Conservation (phyloP, 148 eudicot genomes). For the Chenopodium suecicum region DNA sequence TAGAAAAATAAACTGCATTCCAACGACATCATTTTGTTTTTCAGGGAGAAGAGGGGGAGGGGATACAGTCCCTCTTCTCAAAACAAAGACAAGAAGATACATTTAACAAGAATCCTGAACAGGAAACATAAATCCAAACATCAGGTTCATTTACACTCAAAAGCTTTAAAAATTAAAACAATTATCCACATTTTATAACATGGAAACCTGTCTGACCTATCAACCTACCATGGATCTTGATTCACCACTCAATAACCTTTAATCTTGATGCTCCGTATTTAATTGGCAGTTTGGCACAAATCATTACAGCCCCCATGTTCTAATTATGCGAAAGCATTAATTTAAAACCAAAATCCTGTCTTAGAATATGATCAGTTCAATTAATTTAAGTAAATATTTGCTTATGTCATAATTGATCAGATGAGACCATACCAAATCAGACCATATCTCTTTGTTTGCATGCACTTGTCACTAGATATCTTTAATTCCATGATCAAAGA, state of each 20-base stretch:
- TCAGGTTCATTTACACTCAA: not conserved
- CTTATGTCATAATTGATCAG: too few species aligned
- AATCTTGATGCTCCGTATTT: not conserved
- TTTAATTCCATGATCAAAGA: too few species aligned
- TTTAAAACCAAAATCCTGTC: not conserved
- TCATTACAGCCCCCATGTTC: not conserved
- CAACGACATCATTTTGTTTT: not conserved
- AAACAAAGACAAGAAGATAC: not conserved
- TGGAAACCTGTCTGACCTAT: not conserved
- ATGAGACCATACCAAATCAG: too few species aligned
- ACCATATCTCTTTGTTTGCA: too few species aligned
- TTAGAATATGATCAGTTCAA: not conserved
- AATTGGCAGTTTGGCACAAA: not conserved
- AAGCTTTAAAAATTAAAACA: not conserved
- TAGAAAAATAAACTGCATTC: not conserved
- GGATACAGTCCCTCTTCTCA: not conserved
- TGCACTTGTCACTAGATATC: too few species aligned
- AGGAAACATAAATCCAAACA: not conserved
- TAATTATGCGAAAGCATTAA: not conserved
- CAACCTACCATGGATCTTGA: not conserved
- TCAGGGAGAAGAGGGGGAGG: too few species aligned
- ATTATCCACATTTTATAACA: not conserved
- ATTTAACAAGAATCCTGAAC: not conserved
- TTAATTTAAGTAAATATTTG: too few species aligned
- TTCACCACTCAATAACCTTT: not conserved